These are phyloP conservation scores for Alternaria gansuensis DNA, from an alignment of 2,329 filamentous ascomycete genomes.

Conservation along the genomic window DNA sequence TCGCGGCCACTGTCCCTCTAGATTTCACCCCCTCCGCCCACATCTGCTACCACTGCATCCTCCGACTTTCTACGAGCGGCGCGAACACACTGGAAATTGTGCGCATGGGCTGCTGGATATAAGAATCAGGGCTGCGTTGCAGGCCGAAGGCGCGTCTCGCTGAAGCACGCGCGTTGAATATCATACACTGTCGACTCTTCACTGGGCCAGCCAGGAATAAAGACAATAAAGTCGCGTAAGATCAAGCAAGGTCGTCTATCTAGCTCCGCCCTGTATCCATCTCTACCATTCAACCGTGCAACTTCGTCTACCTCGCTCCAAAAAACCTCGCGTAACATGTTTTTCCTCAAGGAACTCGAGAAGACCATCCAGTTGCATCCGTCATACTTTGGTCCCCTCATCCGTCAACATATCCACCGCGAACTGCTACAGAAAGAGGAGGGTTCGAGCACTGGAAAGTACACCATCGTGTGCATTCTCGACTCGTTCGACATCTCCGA, in stretches of 20 bases:
- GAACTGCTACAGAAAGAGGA: constrained; percentile 93
- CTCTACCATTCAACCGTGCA: constrained; percentile 27
- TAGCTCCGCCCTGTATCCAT: constrained; percentile 13
- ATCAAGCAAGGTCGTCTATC: constrained; percentile 26
- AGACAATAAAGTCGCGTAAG: constrained; percentile 41
- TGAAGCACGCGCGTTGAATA: constrained; percentile 32
- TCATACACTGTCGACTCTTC: constrained; percentile 31
- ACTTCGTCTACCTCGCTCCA: constrained; percentile 14
- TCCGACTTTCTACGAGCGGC: constrained; percentile 26
- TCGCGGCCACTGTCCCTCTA: constrained; percentile 24
- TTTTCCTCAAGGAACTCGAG: constrained; percentile 97
- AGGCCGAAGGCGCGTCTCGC: constrained; percentile 43
- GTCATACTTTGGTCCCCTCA: constrained; percentile 94
- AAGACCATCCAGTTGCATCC: constrained; percentile 94
- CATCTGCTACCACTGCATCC: constrained; percentile 21
- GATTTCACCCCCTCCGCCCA: constrained; percentile 26
- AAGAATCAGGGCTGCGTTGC: constrained; percentile 36
- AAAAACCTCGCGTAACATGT: constrained; percentile 69
- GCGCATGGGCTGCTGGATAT: constrained; percentile 42
- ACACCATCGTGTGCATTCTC: constrained; percentile 98
- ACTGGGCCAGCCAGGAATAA: constrained; percentile 32
- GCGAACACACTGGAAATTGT: constrained; percentile 28
- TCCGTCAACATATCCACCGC: constrained; percentile 88
- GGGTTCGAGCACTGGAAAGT: constrained; percentile 92
- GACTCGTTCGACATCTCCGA: constrained; percentile 95